These are phyloP conservation scores for Sutorius australiensis DNA, from an alignment of 768 basidiomycete species.

Conservation along the genomic window DNA sequence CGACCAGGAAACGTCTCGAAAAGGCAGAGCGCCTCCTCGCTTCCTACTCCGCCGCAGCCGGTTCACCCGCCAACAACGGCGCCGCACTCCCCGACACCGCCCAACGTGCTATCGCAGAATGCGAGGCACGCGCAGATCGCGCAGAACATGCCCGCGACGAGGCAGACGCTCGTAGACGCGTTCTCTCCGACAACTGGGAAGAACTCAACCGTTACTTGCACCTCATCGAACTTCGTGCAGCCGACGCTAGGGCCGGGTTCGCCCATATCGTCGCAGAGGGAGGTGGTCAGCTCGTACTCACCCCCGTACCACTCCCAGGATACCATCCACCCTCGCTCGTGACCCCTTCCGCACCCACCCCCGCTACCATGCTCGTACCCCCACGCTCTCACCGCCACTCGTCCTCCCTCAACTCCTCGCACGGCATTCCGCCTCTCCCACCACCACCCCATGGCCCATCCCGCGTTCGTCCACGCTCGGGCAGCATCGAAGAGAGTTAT, in stretches of 20 bases:
- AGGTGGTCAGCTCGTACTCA: slow-evolving; percentile 42
- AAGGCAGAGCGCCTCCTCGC: slow-evolving; percentile 47
- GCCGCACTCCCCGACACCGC: slow-evolving; percentile 29
- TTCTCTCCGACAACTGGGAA: slow-evolving; percentile 46
- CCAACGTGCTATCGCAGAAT: slow-evolving; percentile 39
- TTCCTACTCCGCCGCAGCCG: slow-evolving; percentile 20
- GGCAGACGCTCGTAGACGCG: slow-evolving; percentile 43
- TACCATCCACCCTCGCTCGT: slow-evolving; percentile 1
- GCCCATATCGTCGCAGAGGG: slow-evolving; percentile 42
- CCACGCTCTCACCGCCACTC: slow-evolving; percentile 24
- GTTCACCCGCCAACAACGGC: slow-evolving; percentile 8
- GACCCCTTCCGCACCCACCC: slow-evolving; percentile 18
- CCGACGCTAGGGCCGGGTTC: slow-evolving; percentile 50
- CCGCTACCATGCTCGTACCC: slow-evolving; percentile 29
- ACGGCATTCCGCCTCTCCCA: slow-evolving; percentile 35
- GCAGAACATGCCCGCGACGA: slow-evolving; percentile 57
- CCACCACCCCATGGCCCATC: slow-evolving; percentile 36
- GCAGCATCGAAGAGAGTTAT: slow-evolving; percentile 36
- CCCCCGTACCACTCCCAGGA: slow-evolving; percentile 31
- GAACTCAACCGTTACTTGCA: slow-evolving; percentile 48
- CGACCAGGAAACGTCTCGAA: slow-evolving; percentile 44
- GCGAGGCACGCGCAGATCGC: slow-evolving; percentile 46
- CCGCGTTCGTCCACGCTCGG: slow-evolving; percentile 43
- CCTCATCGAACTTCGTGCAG: slow-evolving; percentile 41
- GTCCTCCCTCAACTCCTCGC: slow-evolving; percentile 24